Conservation (phyloP, 306 rosid species). For the Rosa multiflora region DNA sequence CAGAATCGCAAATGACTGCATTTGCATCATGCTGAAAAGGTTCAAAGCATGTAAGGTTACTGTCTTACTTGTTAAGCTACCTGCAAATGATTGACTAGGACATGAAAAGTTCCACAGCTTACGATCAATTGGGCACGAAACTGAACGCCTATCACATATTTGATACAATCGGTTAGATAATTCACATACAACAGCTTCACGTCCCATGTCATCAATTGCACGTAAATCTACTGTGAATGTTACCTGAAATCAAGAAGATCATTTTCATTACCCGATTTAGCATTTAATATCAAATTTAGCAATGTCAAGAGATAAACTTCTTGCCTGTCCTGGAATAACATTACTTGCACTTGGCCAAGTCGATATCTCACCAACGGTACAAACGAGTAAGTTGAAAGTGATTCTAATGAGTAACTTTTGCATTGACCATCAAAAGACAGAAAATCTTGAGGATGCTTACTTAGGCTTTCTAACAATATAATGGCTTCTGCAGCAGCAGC, state of each 20-base stretch:
- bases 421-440: slow-evolving; percentile 25
- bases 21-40: slow-evolving; percentile 78
- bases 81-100: too few relatives aligned
- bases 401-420: slow-evolving; percentile 49
- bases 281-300: slow-evolving; percentile 1
- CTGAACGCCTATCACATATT: neutral
- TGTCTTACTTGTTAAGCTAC: too few relatives aligned
- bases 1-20: slow-evolving; percentile 80
- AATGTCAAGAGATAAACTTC: slow-evolving; percentile 25
- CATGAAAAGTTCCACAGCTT: too few relatives aligned
- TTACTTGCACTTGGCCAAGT: slow-evolving; percentile 80
- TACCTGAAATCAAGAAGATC: slow-evolving; percentile 47
- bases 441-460: too few relatives aligned
- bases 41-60: too few relatives aligned
- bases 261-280: neutral
- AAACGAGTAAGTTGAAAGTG: slow-evolving; percentile 89
- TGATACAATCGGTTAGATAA: slow-evolving; percentile 63
- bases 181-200: slow-evolving; percentile 76
- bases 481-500: too few relatives aligned
- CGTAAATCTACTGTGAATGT: slow-evolving; percentile 76
- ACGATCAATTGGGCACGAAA: too few relatives aligned
- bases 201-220: slow-evolving; percentile 78
- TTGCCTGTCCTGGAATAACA: slow-evolving; percentile 97
- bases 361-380: slow-evolving; percentile 88
- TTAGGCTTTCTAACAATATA: neutral